Base-by-base conservation (phyloP, 2,329 filamentous ascomycete species). In the Dothidotthia symphoricarpi region DNA sequence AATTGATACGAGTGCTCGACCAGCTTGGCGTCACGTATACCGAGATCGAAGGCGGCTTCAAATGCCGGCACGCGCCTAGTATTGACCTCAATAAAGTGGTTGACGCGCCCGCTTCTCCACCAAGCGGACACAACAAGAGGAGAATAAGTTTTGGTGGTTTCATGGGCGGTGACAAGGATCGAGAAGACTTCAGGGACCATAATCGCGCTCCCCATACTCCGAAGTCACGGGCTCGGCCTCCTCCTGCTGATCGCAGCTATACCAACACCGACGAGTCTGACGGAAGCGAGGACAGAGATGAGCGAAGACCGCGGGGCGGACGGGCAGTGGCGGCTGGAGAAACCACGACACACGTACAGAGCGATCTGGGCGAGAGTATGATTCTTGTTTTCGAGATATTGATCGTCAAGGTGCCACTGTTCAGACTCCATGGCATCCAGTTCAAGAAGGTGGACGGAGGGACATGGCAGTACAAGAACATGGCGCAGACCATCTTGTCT, bases 391-490 rank as follows among this genome's bases (percentile, higher is more conserved):
- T 97, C 61, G 93, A 98, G 64, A 95, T 97, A 47, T 83, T 96
- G 53, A 93, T 98, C 53, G 93, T 98, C 64, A 98, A 98, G 70
- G 89, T 98, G 16, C 93, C 93, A 10, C 73, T 98, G 34, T 81
- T 98, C 44, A 89, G 86, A 28, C 71, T 98, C 40, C 91, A 98
- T 61, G 93, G 93, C 32, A 90, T 98, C 45, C 93, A 97, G 66
- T 98, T 98, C 74, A 98, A 98, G 76, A 89, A 93, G 63, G 84
- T 97, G 53, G 81, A 87, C 40, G 91, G 93, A 24, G 91, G 94
- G 43, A 97, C 93, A 41, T 97, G 91, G 90, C 90, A 96, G 68
- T 98, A 95, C 72, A 95, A 96, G 74, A 91, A 88, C 61, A 94
- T 97, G 89, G 93, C 93, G 24, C 90, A 95, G 68, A 89, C 89